A percentile compares a stretch with the other conserved stretches of the same genome.
Evolutionary conservation across 345 rosid genomes (phyloP).

Genomic region (Ceriops zippeliana): DNA sequence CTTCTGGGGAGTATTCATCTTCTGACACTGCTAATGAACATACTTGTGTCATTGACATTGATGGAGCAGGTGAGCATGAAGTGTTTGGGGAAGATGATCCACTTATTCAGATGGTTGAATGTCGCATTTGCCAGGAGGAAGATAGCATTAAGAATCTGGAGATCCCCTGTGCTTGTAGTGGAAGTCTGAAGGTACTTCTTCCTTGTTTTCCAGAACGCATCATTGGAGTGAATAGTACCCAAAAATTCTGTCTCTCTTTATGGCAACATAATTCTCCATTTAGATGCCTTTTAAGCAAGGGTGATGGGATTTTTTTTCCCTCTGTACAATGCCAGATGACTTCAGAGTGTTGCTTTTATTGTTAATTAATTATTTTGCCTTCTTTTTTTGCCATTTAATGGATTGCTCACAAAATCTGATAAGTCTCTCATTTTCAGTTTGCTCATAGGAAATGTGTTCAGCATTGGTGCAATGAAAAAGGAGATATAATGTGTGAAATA

Average conservation of each 20-base stretch:
- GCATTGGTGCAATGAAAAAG: conserved; percentile 31
- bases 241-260: too few species aligned
- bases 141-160: conserved; percentile 29
- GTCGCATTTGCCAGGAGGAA: conserved; percentile 36
- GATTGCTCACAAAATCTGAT: neutral
- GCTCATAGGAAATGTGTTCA: conserved; percentile 34
- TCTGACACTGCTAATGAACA: conserved; percentile 16
- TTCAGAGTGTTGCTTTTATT: neutral
- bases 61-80: conserved; percentile 17
- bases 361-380: neutral
- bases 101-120: conserved; percentile 29
- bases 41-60: conserved; percentile 23
- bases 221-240: too few species aligned
- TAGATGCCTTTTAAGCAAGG: neutral
- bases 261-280: neutral
- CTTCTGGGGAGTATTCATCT: conserved; percentile 16
- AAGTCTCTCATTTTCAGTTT: conserved; percentile 16
- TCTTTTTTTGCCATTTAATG: neutral
- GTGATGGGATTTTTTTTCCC: neutral
- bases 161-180: conserved; percentile 34
- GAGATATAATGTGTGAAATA: conserved; percentile 31
- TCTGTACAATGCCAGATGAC: neutral
- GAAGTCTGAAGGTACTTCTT: conserved; percentile 31
- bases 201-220: too few species aligned
- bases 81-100: conserved; percentile 24